Evolutionary conservation across 1,139 yeast genomes (phyloP).

Genomic region (Geotrichum restrictum): DNA sequence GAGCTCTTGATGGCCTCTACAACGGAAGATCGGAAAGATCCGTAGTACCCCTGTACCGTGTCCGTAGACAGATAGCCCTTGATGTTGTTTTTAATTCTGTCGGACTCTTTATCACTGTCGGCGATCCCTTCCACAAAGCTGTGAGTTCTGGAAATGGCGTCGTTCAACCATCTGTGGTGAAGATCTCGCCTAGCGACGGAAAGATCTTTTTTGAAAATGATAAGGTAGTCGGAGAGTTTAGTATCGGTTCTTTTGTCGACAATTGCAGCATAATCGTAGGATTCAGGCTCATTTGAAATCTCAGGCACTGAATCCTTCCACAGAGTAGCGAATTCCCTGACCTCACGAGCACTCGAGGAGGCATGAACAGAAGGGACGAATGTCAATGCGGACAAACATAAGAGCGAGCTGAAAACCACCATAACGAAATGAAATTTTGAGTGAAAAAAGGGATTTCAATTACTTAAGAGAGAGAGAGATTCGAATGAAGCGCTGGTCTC

Average conservation of each 20-base stretch:
- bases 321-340: neutral
- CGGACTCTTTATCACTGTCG: neutral
- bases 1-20: slow-evolving; percentile 43
- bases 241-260: neutral
- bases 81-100: slow-evolving; percentile 44
- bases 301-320: neutral
- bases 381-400: neutral
- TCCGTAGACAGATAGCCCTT: slow-evolving; percentile 55
- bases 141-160: slow-evolving; percentile 3
- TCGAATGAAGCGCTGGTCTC: neutral
- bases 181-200: slow-evolving; percentile 19
- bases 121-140: slow-evolving; percentile 7
- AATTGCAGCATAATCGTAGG: neutral
- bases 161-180: slow-evolving; percentile 24
- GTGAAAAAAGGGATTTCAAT: no score
- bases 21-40: slow-evolving; percentile 26
- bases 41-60: slow-evolving; percentile 33
- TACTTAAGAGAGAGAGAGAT: no score
- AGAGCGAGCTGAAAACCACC: neutral
- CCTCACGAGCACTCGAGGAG: no score
- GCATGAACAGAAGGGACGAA: neutral
- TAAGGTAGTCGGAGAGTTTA: slow-evolving; percentile 9
- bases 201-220: slow-evolving; percentile 12
- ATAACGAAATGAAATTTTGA: no score
- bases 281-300: neutral